Evolutionary conservation across 768 basidiomycete genomes (phyloP).

Genomic region (Cyathus striatus): DNA sequence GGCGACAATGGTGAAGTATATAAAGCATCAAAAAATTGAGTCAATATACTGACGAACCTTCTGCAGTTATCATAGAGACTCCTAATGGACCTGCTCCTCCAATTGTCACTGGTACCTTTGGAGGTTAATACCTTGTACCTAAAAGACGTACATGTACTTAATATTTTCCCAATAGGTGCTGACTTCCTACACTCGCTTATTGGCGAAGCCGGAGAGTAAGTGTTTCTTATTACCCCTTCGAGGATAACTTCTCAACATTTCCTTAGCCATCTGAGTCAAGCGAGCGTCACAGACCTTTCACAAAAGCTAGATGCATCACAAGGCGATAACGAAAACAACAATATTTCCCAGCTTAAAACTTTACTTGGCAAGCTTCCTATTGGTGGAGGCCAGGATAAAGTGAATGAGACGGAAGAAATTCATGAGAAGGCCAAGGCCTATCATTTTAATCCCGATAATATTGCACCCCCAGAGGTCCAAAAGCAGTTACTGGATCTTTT

Average conservation of each 20-base stretch:
- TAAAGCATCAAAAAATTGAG: neutral
- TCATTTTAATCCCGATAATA: conserved; percentile 54
- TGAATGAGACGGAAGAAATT: conserved; percentile 51
- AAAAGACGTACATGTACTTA: neutral
- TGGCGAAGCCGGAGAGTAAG: conserved; percentile 62
- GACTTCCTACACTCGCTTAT: conserved; percentile 65
- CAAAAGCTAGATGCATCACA: conserved; percentile 40
- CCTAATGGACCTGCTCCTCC: conserved; percentile 55
- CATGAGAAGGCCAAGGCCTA: conserved; percentile 53
- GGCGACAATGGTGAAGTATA: conserved; percentile 56
- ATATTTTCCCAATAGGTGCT: conserved; percentile 22
- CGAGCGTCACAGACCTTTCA: conserved; percentile 55
- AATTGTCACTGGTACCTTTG: conserved; percentile 66
- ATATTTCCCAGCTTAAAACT: conserved; percentile 31
- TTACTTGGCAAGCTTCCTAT: conserved; percentile 47
- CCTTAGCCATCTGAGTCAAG: conserved; percentile 49
- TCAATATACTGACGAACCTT: conserved; percentile 8
- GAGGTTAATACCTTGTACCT: conserved; percentile 23
- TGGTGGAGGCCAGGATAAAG: conserved; percentile 45
- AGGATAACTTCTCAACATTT: conserved; percentile 3
- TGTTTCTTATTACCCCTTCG: neutral
- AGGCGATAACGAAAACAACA: conserved; percentile 22
- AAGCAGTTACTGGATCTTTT: conserved; percentile 49
- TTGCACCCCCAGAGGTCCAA: conserved; percentile 63
- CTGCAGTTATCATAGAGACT: conserved; percentile 39